phyloP scores from a whole-genome alignment of 306 rosid genomes.

The barrel medic (Medicago truncatula) region DNA sequence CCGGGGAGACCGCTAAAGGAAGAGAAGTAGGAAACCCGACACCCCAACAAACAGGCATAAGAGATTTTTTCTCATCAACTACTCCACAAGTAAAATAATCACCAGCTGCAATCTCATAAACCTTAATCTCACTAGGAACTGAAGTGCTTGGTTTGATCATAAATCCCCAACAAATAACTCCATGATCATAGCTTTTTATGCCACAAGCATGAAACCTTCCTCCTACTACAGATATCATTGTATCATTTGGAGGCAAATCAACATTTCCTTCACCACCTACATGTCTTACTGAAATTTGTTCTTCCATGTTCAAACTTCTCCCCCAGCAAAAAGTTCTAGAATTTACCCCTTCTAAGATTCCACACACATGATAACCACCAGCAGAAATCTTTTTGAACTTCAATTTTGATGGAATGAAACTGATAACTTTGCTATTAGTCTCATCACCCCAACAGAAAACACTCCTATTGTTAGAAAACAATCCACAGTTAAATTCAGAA shows the following conservation, averaged over 20 bases:
- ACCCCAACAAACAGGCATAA: slow-evolving; percentile 91
- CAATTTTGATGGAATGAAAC: slow-evolving; percentile 53
- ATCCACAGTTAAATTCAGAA: slow-evolving; percentile 80
- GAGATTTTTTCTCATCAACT: slow-evolving; percentile 63
- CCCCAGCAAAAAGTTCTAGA: slow-evolving; percentile 85
- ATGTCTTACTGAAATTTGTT: slow-evolving; percentile 63
- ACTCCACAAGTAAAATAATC: slow-evolving; percentile 92
- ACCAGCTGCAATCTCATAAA: slow-evolving; percentile 81
- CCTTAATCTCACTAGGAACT: slow-evolving; percentile 61
- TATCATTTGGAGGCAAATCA: slow-evolving; percentile 72
- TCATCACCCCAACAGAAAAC: slow-evolving; percentile 94
- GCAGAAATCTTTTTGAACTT: slow-evolving; percentile 73
- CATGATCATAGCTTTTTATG: slow-evolving; percentile 70
- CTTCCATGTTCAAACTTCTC: slow-evolving; percentile 71
- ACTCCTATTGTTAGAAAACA: slow-evolving; percentile 79
- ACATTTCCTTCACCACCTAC: slow-evolving; percentile 66
- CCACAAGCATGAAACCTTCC: slow-evolving; percentile 97
- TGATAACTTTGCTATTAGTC: slow-evolving; percentile 67
- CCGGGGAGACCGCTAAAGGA: slow-evolving; percentile 76
- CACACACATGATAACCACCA: slow-evolving; percentile 95
- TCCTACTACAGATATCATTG: slow-evolving; percentile 81
- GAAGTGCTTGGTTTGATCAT: slow-evolving; percentile 68
- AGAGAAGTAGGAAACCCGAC: slow-evolving; percentile 79
- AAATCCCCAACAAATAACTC: slow-evolving; percentile 89
- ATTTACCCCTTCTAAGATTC: slow-evolving; percentile 68